phyloP scores from a whole-genome alignment of 176 grass and related monocot species.

The Urochloa ruziziensis region DNA sequence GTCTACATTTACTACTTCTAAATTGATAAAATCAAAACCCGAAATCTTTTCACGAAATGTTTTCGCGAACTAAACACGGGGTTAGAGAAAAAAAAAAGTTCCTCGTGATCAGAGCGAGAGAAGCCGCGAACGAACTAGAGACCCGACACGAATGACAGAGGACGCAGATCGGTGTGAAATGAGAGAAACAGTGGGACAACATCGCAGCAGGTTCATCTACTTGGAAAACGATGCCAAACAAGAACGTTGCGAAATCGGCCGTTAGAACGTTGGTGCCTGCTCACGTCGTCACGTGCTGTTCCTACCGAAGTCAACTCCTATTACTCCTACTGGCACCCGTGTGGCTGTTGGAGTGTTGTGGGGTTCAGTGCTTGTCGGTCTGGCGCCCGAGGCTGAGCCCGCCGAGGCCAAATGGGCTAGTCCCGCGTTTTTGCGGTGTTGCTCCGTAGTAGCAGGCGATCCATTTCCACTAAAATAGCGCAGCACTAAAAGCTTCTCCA shows the following conservation, averaged over 20 bases:
- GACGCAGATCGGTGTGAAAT: neutral
- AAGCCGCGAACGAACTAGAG: neutral
- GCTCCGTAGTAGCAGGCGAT: no score
- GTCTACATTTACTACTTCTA: no score
- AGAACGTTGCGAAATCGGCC: neutral
- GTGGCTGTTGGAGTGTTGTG: neutral
- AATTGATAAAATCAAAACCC: no score
- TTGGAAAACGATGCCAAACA: neutral
- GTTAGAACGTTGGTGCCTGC: neutral
- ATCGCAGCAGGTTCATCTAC: neutral
- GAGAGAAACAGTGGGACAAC: neutral
- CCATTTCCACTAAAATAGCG: no score
- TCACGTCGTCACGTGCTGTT: neutral
- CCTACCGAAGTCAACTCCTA: neutral
- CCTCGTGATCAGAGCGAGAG: neutral
- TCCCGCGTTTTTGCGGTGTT: no score
- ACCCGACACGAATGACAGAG: neutral
- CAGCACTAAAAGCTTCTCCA: no score
- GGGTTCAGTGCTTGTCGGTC: neutral
- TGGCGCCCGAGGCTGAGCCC: no score
- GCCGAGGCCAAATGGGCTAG: no score
- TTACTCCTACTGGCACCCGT: neutral
- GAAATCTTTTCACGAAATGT: no score
- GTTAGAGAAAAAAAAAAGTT: neutral
- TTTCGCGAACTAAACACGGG: no score